phyloP scores from a whole-genome alignment of 1,284 basidiomycete genomes.

The Fomitiporia mediterranea region DNA sequence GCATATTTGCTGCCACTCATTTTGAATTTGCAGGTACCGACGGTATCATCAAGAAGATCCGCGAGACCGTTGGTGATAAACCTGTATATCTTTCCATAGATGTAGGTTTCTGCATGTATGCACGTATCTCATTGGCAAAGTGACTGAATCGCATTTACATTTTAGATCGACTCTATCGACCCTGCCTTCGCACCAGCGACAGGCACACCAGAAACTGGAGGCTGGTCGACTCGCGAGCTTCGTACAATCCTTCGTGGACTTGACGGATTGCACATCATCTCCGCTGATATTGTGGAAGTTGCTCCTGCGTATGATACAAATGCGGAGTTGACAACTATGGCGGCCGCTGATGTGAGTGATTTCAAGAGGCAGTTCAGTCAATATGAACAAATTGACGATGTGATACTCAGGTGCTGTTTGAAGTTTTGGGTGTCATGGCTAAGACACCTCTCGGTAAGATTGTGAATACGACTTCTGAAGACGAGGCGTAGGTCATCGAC shows the following conservation, averaged over 20 bases:
- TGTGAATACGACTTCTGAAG: not conserved
- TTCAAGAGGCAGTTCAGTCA: not conserved
- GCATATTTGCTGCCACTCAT: not conserved
- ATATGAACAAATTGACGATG: not conserved
- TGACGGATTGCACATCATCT: constrained; percentile 68
- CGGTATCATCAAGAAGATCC: constrained; percentile 68
- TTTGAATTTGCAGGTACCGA: constrained; percentile 42
- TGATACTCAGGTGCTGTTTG: constrained; percentile 53
- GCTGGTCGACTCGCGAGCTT: constrained; percentile 74
- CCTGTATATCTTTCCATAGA: constrained; percentile 75
- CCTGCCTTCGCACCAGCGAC: constrained; percentile 78
- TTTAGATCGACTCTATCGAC: constrained; percentile 67
- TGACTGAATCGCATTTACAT: not conserved
- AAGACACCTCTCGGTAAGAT: constrained; percentile 69
- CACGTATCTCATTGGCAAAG: not conserved
- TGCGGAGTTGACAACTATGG: constrained; percentile 74
- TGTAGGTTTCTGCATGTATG: constrained; percentile 34
- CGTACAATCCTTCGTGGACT: constrained; percentile 70
- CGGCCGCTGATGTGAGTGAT: constrained; percentile 66
- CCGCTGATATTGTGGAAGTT: constrained; percentile 79
- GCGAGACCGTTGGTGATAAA: constrained; percentile 57
- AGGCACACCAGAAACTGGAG: constrained; percentile 66
- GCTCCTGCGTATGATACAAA: constrained; percentile 79
- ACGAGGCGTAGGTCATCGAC: not conserved
- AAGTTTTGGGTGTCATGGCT: constrained; percentile 73